Conservation (phyloP, 768 basidiomycete genomes). For the Astraeus odoratus region DNA sequence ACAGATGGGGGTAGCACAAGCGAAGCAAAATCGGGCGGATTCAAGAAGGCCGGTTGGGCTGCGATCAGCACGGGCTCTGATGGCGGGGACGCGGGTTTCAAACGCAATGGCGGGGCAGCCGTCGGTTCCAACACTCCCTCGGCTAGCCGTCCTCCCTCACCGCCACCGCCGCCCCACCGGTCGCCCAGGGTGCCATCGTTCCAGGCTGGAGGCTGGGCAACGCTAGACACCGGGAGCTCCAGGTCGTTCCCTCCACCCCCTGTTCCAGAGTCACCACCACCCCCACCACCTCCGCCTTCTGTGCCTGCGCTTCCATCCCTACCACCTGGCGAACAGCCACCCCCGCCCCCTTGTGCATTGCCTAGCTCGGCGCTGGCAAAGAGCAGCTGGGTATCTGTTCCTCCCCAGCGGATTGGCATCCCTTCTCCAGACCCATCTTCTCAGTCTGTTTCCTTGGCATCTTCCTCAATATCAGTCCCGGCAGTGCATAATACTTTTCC, state of each 20-base stretch:
- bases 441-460: neutral
- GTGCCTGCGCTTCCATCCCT: conserved; percentile 14
- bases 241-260: conserved; percentile 18
- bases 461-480: conserved; percentile 4
- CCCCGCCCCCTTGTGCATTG: conserved; percentile 7
- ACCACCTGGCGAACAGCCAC: conserved; percentile 2
- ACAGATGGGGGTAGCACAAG: conserved; percentile 9
- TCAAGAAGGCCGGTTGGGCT: conserved; percentile 49
- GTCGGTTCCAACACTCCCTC: conserved; percentile 18
- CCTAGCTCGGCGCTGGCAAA: conserved; percentile 8
- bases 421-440: conserved; percentile 3
- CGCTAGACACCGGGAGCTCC: conserved; percentile 46
- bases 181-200: conserved; percentile 38
- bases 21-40: conserved; percentile 19
- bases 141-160: conserved; percentile 10
- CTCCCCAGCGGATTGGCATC: conserved; percentile 2
- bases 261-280: conserved; percentile 11
- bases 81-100: conserved; percentile 8
- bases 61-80: conserved; percentile 20
- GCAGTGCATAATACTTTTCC: neutral
- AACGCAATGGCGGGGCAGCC: conserved; percentile 12
- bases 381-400: conserved; percentile 9
- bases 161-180: conserved; percentile 7
- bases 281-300: conserved; percentile 16
- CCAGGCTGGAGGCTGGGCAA: conserved; percentile 61